Base-by-base conservation (phyloP, 225 moss, liverwort and hornwort species). In the Sphagnum tenellum region DNA sequence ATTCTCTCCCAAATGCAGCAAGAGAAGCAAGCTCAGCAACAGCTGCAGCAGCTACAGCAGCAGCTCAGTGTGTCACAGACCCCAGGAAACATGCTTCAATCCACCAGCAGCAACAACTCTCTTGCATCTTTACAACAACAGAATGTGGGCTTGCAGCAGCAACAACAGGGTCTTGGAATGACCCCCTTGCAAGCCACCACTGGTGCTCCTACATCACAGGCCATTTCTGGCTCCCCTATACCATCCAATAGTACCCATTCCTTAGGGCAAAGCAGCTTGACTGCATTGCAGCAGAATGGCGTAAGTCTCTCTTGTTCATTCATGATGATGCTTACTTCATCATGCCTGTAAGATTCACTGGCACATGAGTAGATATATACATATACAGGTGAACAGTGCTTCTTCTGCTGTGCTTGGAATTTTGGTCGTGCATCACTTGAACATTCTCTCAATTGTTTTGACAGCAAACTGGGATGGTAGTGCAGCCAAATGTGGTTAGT, bases 61-160 rank as follows among this genome's bases (percentile, higher is more conserved):
- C 86, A 87, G 69, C 76, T 85, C 55, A 77, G 62, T 65, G 88
- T 73, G 61, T 74, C 75, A 49, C 94, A 91, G 64, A 48, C 80
- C 61, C 72, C 77, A 74, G 86, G 84, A 75, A 73, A 73, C 60
- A 67, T 82, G 67, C 71, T 89, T 48, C 94, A 89, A 72, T 64
- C 89, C 11, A 29, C 29, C 29, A 29, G 29, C 29, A 29, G 68
- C 69, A 64, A 94, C 68, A 68, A 72, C 9, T 74, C 63, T 73
- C 59, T 73, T 91, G 29, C 29, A 61, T 46, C 88, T 64, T 70
- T 85, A 61, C 58, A 76, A 57, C 85, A 85, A 52, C 85, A 69
- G 47, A 13, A 64, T 60, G 79, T 74, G 66, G 76, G 62, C 59
- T 64, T 77, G 64, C 81, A 80, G 67, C 29, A 29, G 29, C 29